Percentiles rank a stretch among this genome's conserved stretches.
Conservation (phyloP, 305 asterid species). For the Solanum aculeatissimum region DNA sequence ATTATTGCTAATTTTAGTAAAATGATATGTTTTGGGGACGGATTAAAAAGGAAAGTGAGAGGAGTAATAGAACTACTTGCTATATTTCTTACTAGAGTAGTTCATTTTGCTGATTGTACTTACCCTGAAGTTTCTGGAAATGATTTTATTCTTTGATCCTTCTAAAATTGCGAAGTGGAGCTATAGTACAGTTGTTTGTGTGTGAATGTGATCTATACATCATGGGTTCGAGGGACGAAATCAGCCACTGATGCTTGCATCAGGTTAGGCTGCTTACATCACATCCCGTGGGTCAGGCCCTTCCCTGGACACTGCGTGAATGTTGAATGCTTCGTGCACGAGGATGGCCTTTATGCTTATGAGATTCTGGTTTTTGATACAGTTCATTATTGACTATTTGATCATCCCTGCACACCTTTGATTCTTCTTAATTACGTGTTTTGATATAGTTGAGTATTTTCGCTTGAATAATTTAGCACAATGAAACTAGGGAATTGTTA, state of each 20-base stretch:
- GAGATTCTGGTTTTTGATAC: not conserved
- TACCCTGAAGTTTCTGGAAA: not conserved
- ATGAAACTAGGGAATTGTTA: not conserved
- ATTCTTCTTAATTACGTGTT: not conserved
- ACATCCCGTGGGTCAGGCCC: not conserved
- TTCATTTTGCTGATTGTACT: not conserved
- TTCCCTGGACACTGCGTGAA: not conserved
- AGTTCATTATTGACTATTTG: not conserved
- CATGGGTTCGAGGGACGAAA: not conserved
- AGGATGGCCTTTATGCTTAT: not conserved
- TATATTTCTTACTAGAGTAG: not conserved
- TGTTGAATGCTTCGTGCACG: not conserved
- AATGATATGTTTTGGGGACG: no score
- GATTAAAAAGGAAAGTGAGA: no score
- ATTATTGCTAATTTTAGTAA: no score
- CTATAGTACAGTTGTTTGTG: not conserved
- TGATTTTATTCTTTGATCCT: not conserved
- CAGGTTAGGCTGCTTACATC: not conserved
- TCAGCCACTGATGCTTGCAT: not conserved
- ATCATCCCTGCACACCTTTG: not conserved
- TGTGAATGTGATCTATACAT: not conserved
- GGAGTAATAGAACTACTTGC: not conserved
- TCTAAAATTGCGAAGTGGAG: not conserved
- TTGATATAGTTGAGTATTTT: not conserved
- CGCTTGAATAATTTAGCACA: not conserved